Evolutionary conservation across 2,329 filamentous ascomycete genomes (phyloP).

Genomic region (Nigrospora sphaerica): DNA sequence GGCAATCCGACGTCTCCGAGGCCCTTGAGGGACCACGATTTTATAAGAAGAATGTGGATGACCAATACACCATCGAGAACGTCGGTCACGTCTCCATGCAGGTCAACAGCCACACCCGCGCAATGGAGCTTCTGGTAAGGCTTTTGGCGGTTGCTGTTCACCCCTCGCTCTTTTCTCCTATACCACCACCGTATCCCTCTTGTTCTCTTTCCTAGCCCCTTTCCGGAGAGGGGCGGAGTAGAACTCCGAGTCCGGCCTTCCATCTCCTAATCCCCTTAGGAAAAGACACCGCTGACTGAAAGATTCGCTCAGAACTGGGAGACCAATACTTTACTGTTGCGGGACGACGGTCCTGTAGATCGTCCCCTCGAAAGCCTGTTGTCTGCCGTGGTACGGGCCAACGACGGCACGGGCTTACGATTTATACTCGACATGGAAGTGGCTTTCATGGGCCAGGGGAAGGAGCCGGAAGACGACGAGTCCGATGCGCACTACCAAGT

Average conservation of each 20-base stretch:
- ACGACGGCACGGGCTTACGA: constrained; percentile 47
- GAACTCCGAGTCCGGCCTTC: no score
- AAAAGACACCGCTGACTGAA: no score
- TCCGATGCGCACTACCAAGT: constrained; percentile 28
- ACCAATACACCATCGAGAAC: constrained; percentile 68
- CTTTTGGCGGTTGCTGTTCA: constrained; percentile 13
- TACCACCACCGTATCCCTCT: no score
- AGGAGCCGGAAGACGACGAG: constrained; percentile 9
- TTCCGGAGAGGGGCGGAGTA: no score
- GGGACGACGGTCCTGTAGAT: no score
- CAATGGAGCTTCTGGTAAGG: constrained; percentile 40
- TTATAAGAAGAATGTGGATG: constrained; percentile 50
- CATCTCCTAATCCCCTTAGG: no score
- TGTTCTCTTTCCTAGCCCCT: no score
- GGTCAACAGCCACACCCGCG: constrained; percentile 56
- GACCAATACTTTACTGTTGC: no score
- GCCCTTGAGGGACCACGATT: constrained; percentile 33
- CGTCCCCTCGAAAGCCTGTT: constrained; percentile 20
- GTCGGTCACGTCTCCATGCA: constrained; percentile 62
- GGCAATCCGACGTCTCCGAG: constrained; percentile 26
- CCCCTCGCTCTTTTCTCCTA: constrained; percentile 19
- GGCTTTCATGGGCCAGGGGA: constrained; percentile 24
- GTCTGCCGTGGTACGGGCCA: constrained; percentile 38
- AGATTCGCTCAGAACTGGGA: no score
- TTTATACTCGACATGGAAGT: constrained; percentile 49